These are phyloP conservation scores for Pseudonitzschia multistriata DNA, from an alignment of 108 stramenopile genomes.

Conservation along the genomic window DNA sequence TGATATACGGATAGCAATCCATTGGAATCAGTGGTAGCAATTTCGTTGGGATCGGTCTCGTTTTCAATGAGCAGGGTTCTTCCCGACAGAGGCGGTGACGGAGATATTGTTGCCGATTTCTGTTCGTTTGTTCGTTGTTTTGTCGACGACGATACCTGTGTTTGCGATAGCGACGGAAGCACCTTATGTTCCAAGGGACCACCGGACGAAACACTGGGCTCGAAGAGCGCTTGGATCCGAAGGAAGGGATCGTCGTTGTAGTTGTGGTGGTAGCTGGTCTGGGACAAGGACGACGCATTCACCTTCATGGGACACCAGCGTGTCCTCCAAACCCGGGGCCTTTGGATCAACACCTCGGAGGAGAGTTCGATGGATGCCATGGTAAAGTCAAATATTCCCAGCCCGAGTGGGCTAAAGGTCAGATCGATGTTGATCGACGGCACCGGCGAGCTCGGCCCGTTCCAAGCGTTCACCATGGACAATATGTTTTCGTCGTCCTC, in stretches of 20 bases:
- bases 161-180: background rate
- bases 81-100: background rate
- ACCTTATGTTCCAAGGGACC: background rate
- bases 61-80: background rate
- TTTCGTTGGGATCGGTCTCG: background rate
- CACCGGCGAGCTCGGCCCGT: slow-evolving; percentile 69
- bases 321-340: slow-evolving; percentile 49
- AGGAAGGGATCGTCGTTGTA: slow-evolving; percentile 1
- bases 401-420: slow-evolving; percentile 45
- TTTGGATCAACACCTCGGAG: slow-evolving; percentile 52
- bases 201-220: slow-evolving; percentile 3
- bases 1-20: background rate
- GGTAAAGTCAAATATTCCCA: slow-evolving; percentile 69
- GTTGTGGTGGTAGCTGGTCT: background rate
- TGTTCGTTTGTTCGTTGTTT: background rate
- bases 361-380: slow-evolving; percentile 56
- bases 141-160: background rate
- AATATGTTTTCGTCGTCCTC: slow-evolving; percentile 29
- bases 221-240: slow-evolving; percentile 14
- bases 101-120: background rate
- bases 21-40: background rate
- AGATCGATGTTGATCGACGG: slow-evolving; percentile 68
- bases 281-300: background rate
- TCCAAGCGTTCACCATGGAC: slow-evolving; percentile 83
- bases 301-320: slow-evolving; percentile 50